Percentiles rank a stretch among this genome's conserved stretches.
These are phyloP conservation scores for Colletotrichum aenigma DNA, from an alignment of 2,329 filamentous ascomycete species.

Conservation along the genomic window DNA sequence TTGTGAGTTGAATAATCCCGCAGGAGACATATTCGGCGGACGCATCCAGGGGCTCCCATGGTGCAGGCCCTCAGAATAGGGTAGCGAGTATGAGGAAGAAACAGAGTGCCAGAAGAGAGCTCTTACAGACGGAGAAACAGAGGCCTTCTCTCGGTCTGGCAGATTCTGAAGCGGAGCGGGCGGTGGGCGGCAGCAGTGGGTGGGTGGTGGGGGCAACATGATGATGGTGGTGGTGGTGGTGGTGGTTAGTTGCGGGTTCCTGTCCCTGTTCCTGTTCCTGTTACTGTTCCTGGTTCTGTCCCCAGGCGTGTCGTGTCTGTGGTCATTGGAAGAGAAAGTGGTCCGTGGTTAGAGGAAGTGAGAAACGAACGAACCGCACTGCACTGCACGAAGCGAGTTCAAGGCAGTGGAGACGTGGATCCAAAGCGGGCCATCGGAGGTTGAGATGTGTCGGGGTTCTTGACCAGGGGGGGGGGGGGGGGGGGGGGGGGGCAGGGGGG, in stretches of 20 bases:
- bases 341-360: not conserved
- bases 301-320: not conserved
- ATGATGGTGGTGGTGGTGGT: not conserved
- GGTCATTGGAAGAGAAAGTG: not conserved
- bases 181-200: not conserved
- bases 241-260: not conserved
- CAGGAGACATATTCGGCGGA: not conserved
- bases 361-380: constrained; percentile 14
- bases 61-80: not conserved
- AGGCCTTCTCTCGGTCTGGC: not conserved
- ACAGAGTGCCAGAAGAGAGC: not conserved
- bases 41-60: not conserved
- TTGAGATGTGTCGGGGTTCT: constrained; percentile 11
- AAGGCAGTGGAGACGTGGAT: constrained; percentile 1
- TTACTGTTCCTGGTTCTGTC: not conserved
- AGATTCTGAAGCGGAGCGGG: not conserved
- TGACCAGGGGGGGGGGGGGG: not conserved
- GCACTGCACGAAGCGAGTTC: constrained; percentile 2
- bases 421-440: not conserved
- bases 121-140: not conserved
- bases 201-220: too few species aligned
- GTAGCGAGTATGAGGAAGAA: not conserved
- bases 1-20: constrained; percentile 17
- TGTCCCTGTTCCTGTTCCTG: not conserved
- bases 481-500: too few species aligned